Percentiles rank a stretch among this genome's conserved stretches.
Conservation (phyloP, 805 yeast genomes). For the Metschnikowia continentalis region DNA sequence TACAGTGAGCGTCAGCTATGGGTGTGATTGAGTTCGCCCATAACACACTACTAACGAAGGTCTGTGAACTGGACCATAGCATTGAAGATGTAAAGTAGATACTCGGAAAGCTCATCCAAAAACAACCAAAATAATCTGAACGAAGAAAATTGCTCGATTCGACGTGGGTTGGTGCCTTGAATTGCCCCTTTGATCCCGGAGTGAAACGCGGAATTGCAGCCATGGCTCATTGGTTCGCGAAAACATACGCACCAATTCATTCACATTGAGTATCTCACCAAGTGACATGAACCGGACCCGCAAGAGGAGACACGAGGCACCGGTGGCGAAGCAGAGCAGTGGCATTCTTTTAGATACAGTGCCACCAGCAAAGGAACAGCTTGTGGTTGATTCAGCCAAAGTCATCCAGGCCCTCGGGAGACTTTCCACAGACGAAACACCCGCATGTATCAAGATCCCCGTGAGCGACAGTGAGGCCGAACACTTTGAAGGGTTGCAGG, state of each 20-base stretch:
- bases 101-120: too few species aligned
- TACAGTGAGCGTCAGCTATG: too few species aligned
- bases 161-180: neutral
- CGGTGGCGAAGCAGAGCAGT: neutral
- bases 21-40: too few species aligned
- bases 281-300: neutral
- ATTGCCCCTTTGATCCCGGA: too few species aligned
- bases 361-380: neutral
- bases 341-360: neutral
- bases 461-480: slow-evolving; percentile 26
- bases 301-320: slow-evolving; percentile 8
- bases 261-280: neutral
- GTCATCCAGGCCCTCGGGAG: slow-evolving; percentile 23
- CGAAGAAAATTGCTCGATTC: too few species aligned
- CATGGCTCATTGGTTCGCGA: neutral
- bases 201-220: slow-evolving; percentile 1
- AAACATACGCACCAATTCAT: neutral
- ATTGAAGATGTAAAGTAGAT: too few species aligned
- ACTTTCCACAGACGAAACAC: slow-evolving; percentile 8
- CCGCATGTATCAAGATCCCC: slow-evolving; percentile 17
- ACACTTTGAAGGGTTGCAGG: slow-evolving; percentile 19
- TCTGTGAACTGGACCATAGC: too few species aligned
- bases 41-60: too few species aligned
- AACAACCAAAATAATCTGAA: too few species aligned
- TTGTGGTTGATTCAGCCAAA: slow-evolving; percentile 23